Evolutionary conservation across 352 stramenopile genomes (phyloP).

Genomic region (Phytophthora megakarya): DNA sequence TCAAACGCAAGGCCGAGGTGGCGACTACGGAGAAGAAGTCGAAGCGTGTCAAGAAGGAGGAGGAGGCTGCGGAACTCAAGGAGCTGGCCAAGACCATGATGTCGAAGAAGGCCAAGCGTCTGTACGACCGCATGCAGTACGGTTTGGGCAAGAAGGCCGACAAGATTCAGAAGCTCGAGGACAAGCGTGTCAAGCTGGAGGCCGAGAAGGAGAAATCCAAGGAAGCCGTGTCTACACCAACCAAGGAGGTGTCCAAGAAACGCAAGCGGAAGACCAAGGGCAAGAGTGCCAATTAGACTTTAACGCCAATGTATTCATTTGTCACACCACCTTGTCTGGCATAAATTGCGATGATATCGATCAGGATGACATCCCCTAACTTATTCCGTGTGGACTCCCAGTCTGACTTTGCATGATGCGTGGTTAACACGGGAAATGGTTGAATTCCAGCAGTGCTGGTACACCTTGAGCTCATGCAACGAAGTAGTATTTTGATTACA

Average conservation of each 20-base stretch:
- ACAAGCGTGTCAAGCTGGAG: slow-evolving; percentile 75
- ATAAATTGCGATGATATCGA: neutral
- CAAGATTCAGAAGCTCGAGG: slow-evolving; percentile 85
- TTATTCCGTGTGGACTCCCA: too few relatives aligned
- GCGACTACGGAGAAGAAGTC: slow-evolving; percentile 57
- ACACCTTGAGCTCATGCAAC: neutral
- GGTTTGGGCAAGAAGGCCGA: slow-evolving; percentile 88
- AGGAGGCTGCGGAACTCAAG: slow-evolving; percentile 80
- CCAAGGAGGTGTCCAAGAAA: slow-evolving; percentile 46
- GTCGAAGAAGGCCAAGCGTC: slow-evolving; percentile 91
- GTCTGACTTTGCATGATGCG: too few relatives aligned
- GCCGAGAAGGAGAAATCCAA: slow-evolving; percentile 61
- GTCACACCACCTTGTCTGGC: neutral
- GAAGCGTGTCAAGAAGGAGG: slow-evolving; percentile 79
- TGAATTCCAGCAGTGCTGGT: neutral
- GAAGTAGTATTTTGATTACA: neutral
- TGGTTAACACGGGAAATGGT: neutral
- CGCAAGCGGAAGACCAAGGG: slow-evolving; percentile 42
- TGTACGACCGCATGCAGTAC: slow-evolving; percentile 94
- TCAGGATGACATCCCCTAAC: too few relatives aligned
- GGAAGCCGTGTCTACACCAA: slow-evolving; percentile 25
- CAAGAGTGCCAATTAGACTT: slow-evolving; percentile 43
- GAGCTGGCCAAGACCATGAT: slow-evolving; percentile 92
- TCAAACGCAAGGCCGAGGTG: slow-evolving; percentile 57
- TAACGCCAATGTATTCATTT: slow-evolving; percentile 54